Base-by-base conservation (phyloP, 257 asterid species). In the Orobanche coerulescens region DNA sequence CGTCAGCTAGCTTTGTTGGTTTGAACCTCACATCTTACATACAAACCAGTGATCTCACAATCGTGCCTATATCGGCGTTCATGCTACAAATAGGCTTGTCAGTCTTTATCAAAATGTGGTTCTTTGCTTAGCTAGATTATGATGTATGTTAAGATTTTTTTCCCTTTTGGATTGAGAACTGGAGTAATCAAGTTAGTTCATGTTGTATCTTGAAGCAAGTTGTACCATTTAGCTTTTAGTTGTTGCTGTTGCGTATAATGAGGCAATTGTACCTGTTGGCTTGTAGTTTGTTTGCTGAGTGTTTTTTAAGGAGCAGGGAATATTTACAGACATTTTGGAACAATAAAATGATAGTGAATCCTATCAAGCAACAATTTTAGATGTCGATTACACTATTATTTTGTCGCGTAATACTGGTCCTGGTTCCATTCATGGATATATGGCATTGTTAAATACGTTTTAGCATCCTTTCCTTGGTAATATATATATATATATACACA, bases 51-150 rank as follows among this genome's bases (percentile, higher is more conserved):
- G 95, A 84, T 52, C 75, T 76, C 7, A 71, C 83, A 4, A 20
- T 85, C 2, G 89, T 88, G 67, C 62, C 74, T 16, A 65, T 76
- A 42, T 90, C 96, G 48, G 96, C 98, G 56, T 85, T 91, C 30
- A 83, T 75, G 67, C 82, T 91, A 72, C 98, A 91, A 73, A 72
- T 86, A 79, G 94, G 85, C 51, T 77, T 91, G 75, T 86, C 95
- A 4, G 67, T 91, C 75, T 91, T 91, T 80, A 88, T 91, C 85
- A 91, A 91, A 78, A 78, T 79, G 85, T 79, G 95, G 92, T 91
- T 91, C 79, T 91, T 91, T 68, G 73, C 79, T 37, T 66, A 70
- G 68, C 70, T 44, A 7, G 66, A 6, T 62, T 2, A 22, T 28
- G 40, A 47, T 36, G 16, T 34, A 8, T 44, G 43, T 12, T 28